Evolutionary conservation across 768 basidiomycete genomes (phyloP), one percentile per base, ranked within the genome.

Genomic region (Porpolomopsis calyptriformis): DNA sequence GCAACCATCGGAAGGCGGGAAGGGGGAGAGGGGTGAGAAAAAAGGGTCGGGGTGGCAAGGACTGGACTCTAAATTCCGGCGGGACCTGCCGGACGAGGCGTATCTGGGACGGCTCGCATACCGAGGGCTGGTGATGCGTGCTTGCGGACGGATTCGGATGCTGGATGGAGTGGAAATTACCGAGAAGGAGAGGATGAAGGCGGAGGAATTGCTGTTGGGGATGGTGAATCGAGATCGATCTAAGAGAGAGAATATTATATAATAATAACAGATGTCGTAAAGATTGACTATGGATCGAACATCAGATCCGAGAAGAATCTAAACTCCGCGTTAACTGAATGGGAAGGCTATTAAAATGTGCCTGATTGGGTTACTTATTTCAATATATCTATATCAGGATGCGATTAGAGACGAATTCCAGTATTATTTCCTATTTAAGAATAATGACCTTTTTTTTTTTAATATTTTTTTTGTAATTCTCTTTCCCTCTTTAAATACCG

Each of bases 91-190:
- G 40, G 87, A 97, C 64, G 82, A 76, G 41, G 77, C 75, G 61
- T 97, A 97, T 60, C 76, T 85, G 40, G 86, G 85, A 19, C 78
- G 94, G 33, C 70, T 93, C 25, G 85, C 80, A 37, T 98, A 97
- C 65, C 82, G 94, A 37, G 91, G 91, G 33, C 69, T 92, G 46
- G 70, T 94, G 39, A 90, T 93, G 85, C 67, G 78, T 20, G 78
- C 76, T 25, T 89, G 86, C 58, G 60, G 67, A 23, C 62, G 69
- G 26, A 64, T 97, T 53, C 68, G 72, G 56, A 64, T 81, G 70
- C 64, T 99, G 57, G 94, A 99, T 66, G 94, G 94, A 46, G 78
- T 98, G 57, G 72, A 72, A 49, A 77, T 94, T 57, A 75, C 74
- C 61, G 76, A 73, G 58, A 88, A 86, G 72, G 92, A 97, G 74